phyloP scores from a whole-genome alignment of 768 basidiomycete genomes.

The Auriscalpium microsporum region DNA sequence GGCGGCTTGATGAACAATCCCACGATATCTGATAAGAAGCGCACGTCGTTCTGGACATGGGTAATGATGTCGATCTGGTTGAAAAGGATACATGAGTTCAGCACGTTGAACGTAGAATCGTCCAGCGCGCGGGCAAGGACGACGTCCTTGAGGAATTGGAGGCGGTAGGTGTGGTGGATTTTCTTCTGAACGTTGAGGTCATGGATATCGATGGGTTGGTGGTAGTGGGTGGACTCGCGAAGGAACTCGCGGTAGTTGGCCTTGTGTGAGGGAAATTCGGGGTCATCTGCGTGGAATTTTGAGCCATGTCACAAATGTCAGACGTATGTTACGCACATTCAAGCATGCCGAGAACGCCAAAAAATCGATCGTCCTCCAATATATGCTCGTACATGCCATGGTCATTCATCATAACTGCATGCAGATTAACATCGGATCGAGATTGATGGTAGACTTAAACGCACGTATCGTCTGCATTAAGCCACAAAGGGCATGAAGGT shows the following conservation, averaged over 20 bases:
- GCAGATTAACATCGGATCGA: background rate
- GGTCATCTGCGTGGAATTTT: conserved; percentile 61
- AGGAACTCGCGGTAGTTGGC: conserved; percentile 96
- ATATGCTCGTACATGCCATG: conserved; percentile 92
- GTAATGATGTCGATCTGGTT: conserved; percentile 98
- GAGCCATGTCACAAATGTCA: conserved; percentile 3
- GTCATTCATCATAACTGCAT: conserved; percentile 87
- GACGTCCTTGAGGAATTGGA: conserved; percentile 97
- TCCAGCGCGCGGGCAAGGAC: conserved; percentile 92
- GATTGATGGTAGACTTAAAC: conserved; percentile 19
- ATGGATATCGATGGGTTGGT: conserved; percentile 79
- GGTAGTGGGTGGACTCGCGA: conserved; percentile 71
- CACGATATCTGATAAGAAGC: conserved; percentile 74
- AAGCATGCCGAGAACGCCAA: conserved; percentile 90
- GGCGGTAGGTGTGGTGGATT: conserved; percentile 94
- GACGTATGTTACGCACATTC: conserved; percentile 62
- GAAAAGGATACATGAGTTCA: conserved; percentile 96
- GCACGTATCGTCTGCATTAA: conserved; percentile 92
- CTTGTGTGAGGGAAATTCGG: conserved; percentile 93
- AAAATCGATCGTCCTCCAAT: conserved; percentile 85
- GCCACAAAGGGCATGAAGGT: conserved; percentile 83
- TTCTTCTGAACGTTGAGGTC: conserved; percentile 73
- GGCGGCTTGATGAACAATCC: conserved; percentile 49
- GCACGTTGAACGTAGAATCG: conserved; percentile 93
- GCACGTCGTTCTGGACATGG: conserved; percentile 71